These are phyloP conservation scores for Mucor velutinosus DNA, from an alignment of 371 early-diverging fungal species.

Conservation along the genomic window DNA sequence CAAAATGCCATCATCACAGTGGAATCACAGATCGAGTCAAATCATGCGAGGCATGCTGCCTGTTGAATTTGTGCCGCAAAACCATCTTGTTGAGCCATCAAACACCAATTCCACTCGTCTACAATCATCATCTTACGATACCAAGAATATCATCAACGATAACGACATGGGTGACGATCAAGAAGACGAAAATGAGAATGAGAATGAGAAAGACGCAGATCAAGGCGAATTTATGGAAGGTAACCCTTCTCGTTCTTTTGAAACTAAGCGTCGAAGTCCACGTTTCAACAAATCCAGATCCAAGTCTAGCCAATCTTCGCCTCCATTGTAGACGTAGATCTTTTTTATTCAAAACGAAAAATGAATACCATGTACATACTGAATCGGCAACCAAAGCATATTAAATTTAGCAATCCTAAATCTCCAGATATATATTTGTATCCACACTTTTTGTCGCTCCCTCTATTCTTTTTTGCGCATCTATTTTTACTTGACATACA, in stretches of 20 bases:
- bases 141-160: neutral
- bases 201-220: neutral
- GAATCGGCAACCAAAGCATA: neutral
- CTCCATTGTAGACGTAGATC: neutral
- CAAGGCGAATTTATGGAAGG: neutral
- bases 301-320: neutral
- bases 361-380: neutral
- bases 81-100: neutral
- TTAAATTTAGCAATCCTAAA: too few relatives aligned
- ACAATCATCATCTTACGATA: neutral
- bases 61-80: conserved; percentile 19
- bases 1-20: neutral
- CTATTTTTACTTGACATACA: neutral
- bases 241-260: neutral
- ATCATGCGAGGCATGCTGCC: conserved; percentile 30
- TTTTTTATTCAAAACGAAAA: neutral
- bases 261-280: conserved; percentile 8
- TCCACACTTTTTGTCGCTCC: neutral
- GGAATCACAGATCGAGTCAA: conserved; percentile 20
- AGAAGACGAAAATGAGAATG: neutral
- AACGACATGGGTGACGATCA: neutral
- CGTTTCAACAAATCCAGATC: neutral
- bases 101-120: neutral
- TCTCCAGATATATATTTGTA: too few relatives aligned
- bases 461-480: neutral